Conservation (phyloP, 2,329 filamentous ascomycete species). For the Colletotrichum viniferum region DNA sequence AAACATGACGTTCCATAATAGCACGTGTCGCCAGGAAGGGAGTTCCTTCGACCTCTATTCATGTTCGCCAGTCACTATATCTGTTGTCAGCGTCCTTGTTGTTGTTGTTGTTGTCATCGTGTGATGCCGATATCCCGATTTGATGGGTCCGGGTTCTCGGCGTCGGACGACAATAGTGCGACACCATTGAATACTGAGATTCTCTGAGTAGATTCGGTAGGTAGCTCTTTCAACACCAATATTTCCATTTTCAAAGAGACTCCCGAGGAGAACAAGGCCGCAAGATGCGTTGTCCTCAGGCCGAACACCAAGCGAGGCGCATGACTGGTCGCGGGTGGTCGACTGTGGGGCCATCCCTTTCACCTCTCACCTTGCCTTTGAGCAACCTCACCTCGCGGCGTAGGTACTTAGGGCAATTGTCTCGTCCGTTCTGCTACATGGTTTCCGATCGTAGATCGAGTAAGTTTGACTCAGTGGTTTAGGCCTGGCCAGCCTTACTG, state of each 20-base stretch:
- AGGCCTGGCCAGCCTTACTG: too few relatives aligned
- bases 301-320: neutral
- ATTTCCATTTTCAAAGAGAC: too few relatives aligned
- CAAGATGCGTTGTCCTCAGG: neutral
- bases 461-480: neutral
- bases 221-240: too few relatives aligned
- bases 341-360: neutral
- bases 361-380: neutral
- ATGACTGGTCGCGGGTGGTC: neutral
- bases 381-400: neutral
- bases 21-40: accelerated
- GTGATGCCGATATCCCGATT: neutral
- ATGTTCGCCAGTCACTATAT: neutral
- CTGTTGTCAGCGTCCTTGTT: too few relatives aligned
- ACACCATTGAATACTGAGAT: too few relatives aligned
- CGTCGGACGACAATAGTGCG: neutral
- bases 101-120: neutral
- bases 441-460: neutral
- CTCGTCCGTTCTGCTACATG: neutral
- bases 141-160: neutral
- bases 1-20: neutral
- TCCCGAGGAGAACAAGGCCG: neutral
- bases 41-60: neutral
- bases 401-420: neutral
- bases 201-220: too few relatives aligned